Evolutionary conservation across 2,329 filamentous ascomycete genomes (phyloP).

Genomic region (Aureobasidium lini): DNA sequence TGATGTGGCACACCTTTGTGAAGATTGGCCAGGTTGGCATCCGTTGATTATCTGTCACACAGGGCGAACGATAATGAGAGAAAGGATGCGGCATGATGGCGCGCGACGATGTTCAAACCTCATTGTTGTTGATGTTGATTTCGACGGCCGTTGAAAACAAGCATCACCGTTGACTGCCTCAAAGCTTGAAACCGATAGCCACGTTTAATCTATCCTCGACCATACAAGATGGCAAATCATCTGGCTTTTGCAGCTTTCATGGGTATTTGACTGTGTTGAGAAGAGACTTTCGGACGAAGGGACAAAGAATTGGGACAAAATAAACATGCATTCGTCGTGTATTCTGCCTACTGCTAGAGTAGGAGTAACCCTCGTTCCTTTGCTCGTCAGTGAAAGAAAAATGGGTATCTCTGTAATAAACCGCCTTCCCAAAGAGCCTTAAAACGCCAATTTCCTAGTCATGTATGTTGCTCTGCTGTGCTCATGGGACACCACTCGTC

Average conservation of each 20-base stretch:
- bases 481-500: neutral
- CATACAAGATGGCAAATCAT: neutral
- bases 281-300: neutral
- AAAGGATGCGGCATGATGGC: too few species aligned
- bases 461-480: neutral
- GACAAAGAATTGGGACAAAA: neutral
- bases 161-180: neutral
- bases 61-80: too few species aligned
- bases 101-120: too few species aligned
- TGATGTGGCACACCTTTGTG: too few species aligned
- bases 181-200: constrained; percentile 5
- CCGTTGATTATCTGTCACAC: too few species aligned
- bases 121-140: neutral
- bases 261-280: neutral
- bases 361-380: neutral
- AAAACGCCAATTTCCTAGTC: constrained; percentile 3
- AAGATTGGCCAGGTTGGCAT: too few species aligned
- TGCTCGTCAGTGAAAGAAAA: constrained; percentile 3
- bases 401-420: constrained; percentile 9
- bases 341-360: neutral
- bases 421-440: neutral
- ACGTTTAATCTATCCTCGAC: neutral
- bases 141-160: neutral
- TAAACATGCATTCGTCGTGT: neutral
- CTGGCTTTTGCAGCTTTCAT: neutral